Percentiles rank a stretch among this genome's conserved stretches.
phyloP scores from a whole-genome alignment of 495 filamentous ascomycete species.

The Hypoxylon crocopeplum region DNA sequence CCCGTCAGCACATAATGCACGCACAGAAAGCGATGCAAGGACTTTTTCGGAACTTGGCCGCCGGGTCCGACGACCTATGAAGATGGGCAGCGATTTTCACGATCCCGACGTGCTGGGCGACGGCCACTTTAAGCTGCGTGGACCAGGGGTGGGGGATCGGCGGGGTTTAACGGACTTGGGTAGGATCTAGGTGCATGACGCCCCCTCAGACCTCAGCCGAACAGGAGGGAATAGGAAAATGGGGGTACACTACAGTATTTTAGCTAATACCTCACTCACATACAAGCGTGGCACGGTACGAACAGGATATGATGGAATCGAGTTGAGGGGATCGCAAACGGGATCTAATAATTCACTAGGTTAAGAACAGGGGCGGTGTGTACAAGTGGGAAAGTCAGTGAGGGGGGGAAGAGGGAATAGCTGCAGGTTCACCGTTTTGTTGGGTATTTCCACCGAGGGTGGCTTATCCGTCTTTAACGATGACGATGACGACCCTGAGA shows the following conservation, averaged over 20 bases:
- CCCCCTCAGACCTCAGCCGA: not conserved
- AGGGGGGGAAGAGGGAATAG: not conserved
- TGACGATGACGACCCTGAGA: conserved; percentile 28
- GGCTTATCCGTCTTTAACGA: conserved; percentile 12
- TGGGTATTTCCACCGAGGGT: not conserved
- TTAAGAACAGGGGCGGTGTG: conserved; percentile 13
- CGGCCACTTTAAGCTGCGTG: conserved; percentile 6
- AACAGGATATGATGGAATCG: not conserved
- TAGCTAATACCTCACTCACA: not conserved
- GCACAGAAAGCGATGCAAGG: too few relatives aligned
- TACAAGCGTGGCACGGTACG: conserved; percentile 8
- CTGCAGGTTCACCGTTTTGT: not conserved
- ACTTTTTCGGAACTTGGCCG: conserved; percentile 8
- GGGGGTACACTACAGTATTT: not conserved
- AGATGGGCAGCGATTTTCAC: conserved; percentile 2
- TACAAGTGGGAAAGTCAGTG: conserved; percentile 7
- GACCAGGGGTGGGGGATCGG: not conserved
- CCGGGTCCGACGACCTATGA: not conserved
- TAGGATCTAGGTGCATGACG: conserved; percentile 10
- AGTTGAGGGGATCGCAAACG: conserved; percentile 8
- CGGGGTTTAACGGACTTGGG: conserved; percentile 3
- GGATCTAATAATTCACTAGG: conserved; percentile 17
- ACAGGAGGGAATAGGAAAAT: not conserved
- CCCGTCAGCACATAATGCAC: not conserved
- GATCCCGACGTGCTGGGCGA: conserved; percentile 14